phyloP scores from a whole-genome alignment of 441 rosid genomes.

The Capsella rubella region DNA sequence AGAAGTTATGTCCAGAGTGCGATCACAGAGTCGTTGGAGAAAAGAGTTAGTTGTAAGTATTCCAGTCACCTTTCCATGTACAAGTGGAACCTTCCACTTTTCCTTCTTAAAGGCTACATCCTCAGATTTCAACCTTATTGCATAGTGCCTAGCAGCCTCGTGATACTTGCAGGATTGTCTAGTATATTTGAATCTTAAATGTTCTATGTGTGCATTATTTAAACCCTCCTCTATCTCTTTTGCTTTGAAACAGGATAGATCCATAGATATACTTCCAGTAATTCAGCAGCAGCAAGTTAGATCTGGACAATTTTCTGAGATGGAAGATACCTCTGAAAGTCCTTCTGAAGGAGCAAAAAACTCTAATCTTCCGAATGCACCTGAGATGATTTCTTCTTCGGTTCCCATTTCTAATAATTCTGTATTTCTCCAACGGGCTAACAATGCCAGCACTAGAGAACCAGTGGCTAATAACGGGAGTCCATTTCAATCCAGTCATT shows the following conservation, averaged over 20 bases:
- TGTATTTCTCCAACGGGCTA: conserved; percentile 46
- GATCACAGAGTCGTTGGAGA: conserved; percentile 73
- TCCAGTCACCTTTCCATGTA: conserved; percentile 33
- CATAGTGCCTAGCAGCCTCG: conserved; percentile 1
- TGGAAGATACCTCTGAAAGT: conserved; percentile 45
- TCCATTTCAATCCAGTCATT: conserved; percentile 47
- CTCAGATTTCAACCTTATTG: not conserved
- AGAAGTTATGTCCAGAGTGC: conserved; percentile 63
- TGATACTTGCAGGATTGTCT: conserved; percentile 18
- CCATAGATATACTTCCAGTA: conserved; percentile 73
- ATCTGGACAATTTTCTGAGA: conserved; percentile 56
- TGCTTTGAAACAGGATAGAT: conserved; percentile 63
- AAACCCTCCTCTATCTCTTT: not conserved
- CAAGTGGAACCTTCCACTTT: conserved; percentile 26
- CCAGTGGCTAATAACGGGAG: conserved; percentile 52
- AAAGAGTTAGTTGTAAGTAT: conserved; percentile 74
- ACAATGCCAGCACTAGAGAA: conserved; percentile 36
- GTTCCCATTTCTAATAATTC: conserved; percentile 50
- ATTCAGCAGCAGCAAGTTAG: conserved; percentile 70
- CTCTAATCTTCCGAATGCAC: conserved; percentile 47
- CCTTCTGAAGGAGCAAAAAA: conserved; percentile 52
- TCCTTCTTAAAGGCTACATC: conserved; percentile 1
- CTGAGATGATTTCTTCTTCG: conserved; percentile 49
- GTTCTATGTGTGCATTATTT: conserved; percentile 1
- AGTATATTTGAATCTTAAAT: conserved; percentile 1